Evolutionary conservation across 352 stramenopile species (phyloP).

Genomic region (Phytophthora brassicae): DNA sequence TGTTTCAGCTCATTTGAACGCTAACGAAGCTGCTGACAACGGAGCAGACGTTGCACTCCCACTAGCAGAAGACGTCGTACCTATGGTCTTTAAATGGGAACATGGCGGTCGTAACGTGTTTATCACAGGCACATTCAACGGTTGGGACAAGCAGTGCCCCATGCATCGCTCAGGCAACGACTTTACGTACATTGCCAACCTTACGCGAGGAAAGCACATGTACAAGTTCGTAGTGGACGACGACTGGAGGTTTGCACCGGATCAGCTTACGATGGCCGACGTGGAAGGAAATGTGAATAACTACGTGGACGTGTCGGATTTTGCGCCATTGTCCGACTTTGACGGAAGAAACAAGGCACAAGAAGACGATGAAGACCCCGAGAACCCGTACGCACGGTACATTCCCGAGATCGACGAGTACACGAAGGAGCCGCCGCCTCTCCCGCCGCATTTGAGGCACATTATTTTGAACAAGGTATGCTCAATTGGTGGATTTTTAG

Average conservation of each 20-base stretch:
- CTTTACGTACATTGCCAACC: slow-evolving; percentile 99
- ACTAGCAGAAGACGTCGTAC: slow-evolving; percentile 51
- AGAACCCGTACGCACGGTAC: slow-evolving; percentile 94
- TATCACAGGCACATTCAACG: slow-evolving; percentile 99
- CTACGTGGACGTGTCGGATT: slow-evolving; percentile 99
- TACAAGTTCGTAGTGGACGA: slow-evolving; percentile 99
- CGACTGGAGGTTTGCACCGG: slow-evolving; percentile 96
- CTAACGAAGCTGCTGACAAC: slow-evolving; percentile 37
- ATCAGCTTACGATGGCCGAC: slow-evolving; percentile 97
- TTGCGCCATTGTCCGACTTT: slow-evolving; percentile 87
- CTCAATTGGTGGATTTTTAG: slow-evolving; percentile 5
- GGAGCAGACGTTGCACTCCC: slow-evolving; percentile 17
- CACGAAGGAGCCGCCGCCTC: slow-evolving; percentile 98
- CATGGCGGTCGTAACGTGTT: slow-evolving; percentile 96
- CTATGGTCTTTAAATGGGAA: slow-evolving; percentile 99
- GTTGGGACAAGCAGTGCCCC: slow-evolving; percentile 97
- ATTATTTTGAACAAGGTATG: slow-evolving; percentile 99
- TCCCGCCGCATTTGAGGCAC: slow-evolving; percentile 98
- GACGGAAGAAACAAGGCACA: slow-evolving; percentile 43
- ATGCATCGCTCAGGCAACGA: slow-evolving; percentile 99
- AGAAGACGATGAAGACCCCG: slow-evolving; percentile 73
- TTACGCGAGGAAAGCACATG: slow-evolving; percentile 96
- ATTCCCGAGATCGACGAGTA: slow-evolving; percentile 99
- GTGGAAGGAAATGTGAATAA: slow-evolving; percentile 99
- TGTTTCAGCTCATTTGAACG: slow-evolving; percentile 16